A percentile compares a stretch with the other conserved stretches of the same genome.
Conservation (phyloP, 2,329 filamentous ascomycete species). For the Colletotrichum tanaceti region DNA sequence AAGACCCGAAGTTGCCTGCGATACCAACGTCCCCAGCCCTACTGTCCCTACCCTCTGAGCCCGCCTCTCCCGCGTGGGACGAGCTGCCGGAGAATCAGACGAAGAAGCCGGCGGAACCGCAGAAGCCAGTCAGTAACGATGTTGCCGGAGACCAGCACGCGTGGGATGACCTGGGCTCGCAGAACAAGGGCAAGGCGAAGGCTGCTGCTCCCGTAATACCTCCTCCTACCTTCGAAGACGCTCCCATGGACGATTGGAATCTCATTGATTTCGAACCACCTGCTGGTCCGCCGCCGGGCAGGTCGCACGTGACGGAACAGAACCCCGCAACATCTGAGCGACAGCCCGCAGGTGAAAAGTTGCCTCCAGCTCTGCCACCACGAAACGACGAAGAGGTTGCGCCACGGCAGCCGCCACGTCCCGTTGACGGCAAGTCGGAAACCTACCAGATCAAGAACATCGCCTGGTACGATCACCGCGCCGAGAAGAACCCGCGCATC, state of each 20-base stretch:
- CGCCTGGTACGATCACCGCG: conserved; percentile 78
- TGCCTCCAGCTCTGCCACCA: conserved; percentile 54
- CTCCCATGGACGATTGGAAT: conserved; percentile 61
- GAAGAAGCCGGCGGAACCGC: conserved; percentile 42
- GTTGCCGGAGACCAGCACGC: conserved; percentile 57
- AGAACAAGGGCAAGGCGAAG: conserved; percentile 57
- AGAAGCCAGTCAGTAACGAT: conserved; percentile 47
- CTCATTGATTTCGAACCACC: conserved; percentile 47
- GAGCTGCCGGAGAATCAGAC: conserved; percentile 47
- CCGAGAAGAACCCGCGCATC: conserved; percentile 71
- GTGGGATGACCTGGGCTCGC: conserved; percentile 61
- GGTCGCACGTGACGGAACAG: background rate
- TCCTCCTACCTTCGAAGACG: conserved; percentile 42
- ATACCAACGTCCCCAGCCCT: conserved; percentile 41
- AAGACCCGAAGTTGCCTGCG: conserved; percentile 26
- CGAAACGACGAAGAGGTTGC: conserved; percentile 48
- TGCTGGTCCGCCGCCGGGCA: background rate
- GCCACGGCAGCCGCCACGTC: conserved; percentile 51
- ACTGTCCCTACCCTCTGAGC: conserved; percentile 53
- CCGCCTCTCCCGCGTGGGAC: conserved; percentile 53
- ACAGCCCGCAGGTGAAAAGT: conserved; percentile 9
- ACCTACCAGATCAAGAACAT: conserved; percentile 96
- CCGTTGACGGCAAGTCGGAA: conserved; percentile 67
- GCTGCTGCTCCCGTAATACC: conserved; percentile 44
- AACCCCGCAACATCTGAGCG: background rate